Evolutionary conservation across 2,329 filamentous ascomycete species (phyloP).

Genomic region (Pleoardoris graminearum): DNA sequence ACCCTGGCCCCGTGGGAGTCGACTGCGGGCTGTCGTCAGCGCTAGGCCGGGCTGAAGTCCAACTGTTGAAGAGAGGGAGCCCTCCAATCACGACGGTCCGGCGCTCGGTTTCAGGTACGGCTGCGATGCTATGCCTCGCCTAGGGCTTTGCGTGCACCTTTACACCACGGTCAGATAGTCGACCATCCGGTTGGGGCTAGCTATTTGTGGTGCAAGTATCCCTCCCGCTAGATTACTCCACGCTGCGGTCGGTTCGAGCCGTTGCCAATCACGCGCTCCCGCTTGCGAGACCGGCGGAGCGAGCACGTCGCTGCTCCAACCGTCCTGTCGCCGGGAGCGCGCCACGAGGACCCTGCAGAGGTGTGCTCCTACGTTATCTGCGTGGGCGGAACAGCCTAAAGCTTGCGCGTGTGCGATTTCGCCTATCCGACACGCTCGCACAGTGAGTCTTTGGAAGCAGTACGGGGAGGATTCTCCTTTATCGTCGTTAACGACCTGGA

Average conservation of each 20-base stretch:
- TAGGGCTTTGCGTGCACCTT: background rate
- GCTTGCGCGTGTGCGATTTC: background rate
- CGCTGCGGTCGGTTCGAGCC: background rate
- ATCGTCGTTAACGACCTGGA: no score
- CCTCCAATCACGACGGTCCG: background rate
- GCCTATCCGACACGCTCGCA: background rate
- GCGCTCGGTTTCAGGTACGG: background rate
- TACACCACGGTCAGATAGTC: background rate
- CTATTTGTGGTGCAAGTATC: background rate
- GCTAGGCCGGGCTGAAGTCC: background rate
- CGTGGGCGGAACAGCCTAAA: background rate
- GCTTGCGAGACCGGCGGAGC: background rate
- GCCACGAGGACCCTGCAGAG: background rate
- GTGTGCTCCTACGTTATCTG: background rate
- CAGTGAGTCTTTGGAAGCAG: no score
- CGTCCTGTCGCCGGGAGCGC: background rate
- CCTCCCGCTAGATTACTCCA: background rate
- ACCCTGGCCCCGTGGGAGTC: background rate
- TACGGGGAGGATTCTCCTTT: no score
- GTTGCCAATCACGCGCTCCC: background rate
- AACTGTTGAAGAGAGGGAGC: background rate
- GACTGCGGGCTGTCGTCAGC: constrained; percentile 7
- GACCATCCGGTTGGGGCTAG: background rate
- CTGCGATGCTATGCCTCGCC: background rate
- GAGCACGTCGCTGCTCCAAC: background rate